phyloP scores from a whole-genome alignment of 768 basidiomycete species.

The Phaeolepiota aurea region DNA sequence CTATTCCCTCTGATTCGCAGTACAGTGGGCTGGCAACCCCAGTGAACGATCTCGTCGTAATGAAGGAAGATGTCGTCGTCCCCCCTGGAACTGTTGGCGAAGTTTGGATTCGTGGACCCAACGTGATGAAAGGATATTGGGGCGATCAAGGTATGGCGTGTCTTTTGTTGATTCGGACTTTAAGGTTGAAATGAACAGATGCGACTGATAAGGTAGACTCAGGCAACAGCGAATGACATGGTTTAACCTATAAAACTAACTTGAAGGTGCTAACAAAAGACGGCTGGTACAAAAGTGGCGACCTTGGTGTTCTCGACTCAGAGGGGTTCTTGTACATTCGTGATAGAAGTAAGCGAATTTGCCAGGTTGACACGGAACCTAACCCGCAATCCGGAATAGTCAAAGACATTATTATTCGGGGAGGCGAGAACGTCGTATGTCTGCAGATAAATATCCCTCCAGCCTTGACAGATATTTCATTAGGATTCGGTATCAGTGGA shows the following conservation, averaged over 20 bases:
- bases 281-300: conserved; percentile 41
- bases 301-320: conserved; percentile 32
- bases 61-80: conserved; percentile 21
- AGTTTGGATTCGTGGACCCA: conserved; percentile 37
- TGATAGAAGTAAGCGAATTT: conserved; percentile 26
- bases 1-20: background rate
- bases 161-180: conserved; percentile 16
- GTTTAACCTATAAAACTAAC: background rate
- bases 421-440: conserved; percentile 48
- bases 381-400: conserved; percentile 18
- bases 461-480: background rate
- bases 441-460: background rate
- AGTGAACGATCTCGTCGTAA: conserved; percentile 37
- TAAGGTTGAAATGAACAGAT: conserved; percentile 7
- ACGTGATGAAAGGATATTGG: conserved; percentile 49
- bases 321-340: conserved; percentile 45
- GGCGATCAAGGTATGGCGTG: conserved; percentile 25
- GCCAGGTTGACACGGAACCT: background rate
- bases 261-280: conserved; percentile 32
- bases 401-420: conserved; percentile 47
- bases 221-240: background rate
- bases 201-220: conserved; percentile 18
- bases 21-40: conserved; percentile 34
- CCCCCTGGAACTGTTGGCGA: conserved; percentile 26
- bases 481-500: conserved; percentile 41